Evolutionary conservation across 257 asterid genomes (phyloP).

Genomic region (Prunella vulgaris): DNA sequence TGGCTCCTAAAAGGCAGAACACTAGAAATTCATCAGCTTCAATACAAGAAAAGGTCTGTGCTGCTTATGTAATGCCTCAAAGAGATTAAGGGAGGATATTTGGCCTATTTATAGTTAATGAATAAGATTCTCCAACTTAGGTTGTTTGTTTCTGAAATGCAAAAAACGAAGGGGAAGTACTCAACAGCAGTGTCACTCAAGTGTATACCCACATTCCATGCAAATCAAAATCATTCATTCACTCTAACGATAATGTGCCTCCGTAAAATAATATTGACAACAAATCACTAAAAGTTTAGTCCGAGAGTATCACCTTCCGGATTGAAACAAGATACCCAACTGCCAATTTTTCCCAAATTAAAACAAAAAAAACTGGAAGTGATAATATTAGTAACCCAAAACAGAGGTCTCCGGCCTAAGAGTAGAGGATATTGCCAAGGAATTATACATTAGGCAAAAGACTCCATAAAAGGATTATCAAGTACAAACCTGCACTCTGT

Average conservation of each 20-base stretch:
- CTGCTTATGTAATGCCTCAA: background rate
- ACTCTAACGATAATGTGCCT: background rate
- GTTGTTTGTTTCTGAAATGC: background rate
- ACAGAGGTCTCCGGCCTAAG: too few species aligned
- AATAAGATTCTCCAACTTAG: background rate
- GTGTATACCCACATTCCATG: background rate
- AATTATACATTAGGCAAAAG: too few species aligned
- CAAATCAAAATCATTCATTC: background rate
- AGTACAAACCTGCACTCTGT: too few species aligned
- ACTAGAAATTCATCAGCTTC: slow-evolving; percentile 5
- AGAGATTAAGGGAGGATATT: background rate
- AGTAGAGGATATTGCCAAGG: too few species aligned
- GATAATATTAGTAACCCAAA: too few species aligned
- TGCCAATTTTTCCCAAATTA: background rate
- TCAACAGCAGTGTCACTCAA: background rate
- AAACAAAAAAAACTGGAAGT: too few species aligned
- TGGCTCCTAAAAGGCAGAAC: background rate
- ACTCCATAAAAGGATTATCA: too few species aligned
- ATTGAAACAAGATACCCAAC: background rate
- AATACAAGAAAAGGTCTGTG: background rate
- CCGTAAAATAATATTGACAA: background rate
- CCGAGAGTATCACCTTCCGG: too few species aligned
- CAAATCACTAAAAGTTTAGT: background rate
- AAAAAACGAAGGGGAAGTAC: background rate
- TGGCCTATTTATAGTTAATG: background rate